Percentiles rank a stretch among this genome's conserved stretches.
phyloP scores from a whole-genome alignment of 768 basidiomycete genomes.

The Leucogyrophana mollusca region DNA sequence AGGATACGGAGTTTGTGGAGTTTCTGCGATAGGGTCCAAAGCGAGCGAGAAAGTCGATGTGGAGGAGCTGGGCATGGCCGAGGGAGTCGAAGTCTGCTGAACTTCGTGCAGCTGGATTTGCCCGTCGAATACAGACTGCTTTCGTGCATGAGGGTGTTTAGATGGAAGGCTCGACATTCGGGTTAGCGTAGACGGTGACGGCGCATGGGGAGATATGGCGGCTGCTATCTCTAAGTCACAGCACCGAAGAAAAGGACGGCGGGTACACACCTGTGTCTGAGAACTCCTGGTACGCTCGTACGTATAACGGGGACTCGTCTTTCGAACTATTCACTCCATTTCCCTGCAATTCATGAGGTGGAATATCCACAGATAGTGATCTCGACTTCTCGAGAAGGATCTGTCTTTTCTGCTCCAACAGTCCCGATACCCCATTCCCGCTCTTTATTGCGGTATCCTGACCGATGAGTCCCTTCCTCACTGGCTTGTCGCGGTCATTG shows the following conservation, averaged over 20 bases:
- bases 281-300: slow-evolving; percentile 31
- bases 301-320: slow-evolving; percentile 20
- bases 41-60: slow-evolving; percentile 47
- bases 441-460: slow-evolving; percentile 28
- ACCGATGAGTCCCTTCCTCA: slow-evolving; percentile 59
- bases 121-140: slow-evolving; percentile 64
- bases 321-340: slow-evolving; percentile 10
- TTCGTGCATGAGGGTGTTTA: slow-evolving; percentile 77
- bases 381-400: slow-evolving; percentile 47
- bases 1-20: slow-evolving; percentile 35
- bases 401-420: slow-evolving; percentile 55
- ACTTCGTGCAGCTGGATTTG: slow-evolving; percentile 33
- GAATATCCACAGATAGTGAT: slow-evolving; percentile 66
- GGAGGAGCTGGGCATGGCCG: slow-evolving; percentile 39
- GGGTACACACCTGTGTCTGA: slow-evolving; percentile 18
- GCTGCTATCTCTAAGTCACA: slow-evolving; percentile 1
- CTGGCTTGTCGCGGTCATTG: slow-evolving; percentile 30
- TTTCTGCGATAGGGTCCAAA: slow-evolving; percentile 49
- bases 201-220: slow-evolving; percentile 5
- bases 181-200: slow-evolving; percentile 40
- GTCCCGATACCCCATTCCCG: slow-evolving; percentile 40
- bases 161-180: slow-evolving; percentile 51
- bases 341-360: slow-evolving; percentile 43
- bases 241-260: neutral
- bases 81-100: slow-evolving; percentile 14